Evolutionary conservation across 495 filamentous ascomycete species (phyloP), one percentile per base, ranked within the genome.

Genomic region (Chaetomium fimeti): DNA sequence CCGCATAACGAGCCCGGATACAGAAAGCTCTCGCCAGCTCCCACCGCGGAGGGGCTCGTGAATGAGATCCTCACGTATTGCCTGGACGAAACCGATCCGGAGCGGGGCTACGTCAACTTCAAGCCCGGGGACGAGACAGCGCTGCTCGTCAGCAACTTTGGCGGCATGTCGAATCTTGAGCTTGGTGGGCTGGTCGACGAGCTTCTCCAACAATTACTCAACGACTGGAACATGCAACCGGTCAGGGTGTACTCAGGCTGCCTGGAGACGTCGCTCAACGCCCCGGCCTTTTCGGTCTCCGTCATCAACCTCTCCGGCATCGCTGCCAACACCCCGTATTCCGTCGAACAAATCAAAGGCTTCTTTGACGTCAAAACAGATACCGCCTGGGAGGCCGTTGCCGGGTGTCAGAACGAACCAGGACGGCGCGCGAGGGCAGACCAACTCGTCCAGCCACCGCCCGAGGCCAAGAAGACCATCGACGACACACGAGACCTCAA

Each of bases 1-100:
- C 84, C 85, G 29, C 85, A 88, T 64, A 88, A 88, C 69, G 85
- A 88, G 69, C 85, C 85, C 3, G 80, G 83, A 24, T 80, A 85
- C 70, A 75, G 75, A 71, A 84, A 83, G 70, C 70, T 86, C 40
- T 76, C 79, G 0, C 85, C 85, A 0, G 79, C 81, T 24, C 84
- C 84, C 0, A 76, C 79, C 3, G 75, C 81, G 5, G 76, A 83
- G 52, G 83, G 82, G 2, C 75, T 87, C 38, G 81, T 86, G 49
- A 74, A 78, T 60, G 72, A 81, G 57, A 80, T 87, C 62, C 73
- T 88, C 29, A 77, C 64, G 29, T 83, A 84, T 64, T 77, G 80
- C 61, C 70, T 86, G 56, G 82, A 88, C 68, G 79, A 83, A 60
- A 75, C 74, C 7, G 85, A 88, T 53, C 70, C 79, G 0, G 80